These are phyloP conservation scores for Trifolium repens DNA, from an alignment of 306 rosid genomes.

Conservation along the genomic window DNA sequence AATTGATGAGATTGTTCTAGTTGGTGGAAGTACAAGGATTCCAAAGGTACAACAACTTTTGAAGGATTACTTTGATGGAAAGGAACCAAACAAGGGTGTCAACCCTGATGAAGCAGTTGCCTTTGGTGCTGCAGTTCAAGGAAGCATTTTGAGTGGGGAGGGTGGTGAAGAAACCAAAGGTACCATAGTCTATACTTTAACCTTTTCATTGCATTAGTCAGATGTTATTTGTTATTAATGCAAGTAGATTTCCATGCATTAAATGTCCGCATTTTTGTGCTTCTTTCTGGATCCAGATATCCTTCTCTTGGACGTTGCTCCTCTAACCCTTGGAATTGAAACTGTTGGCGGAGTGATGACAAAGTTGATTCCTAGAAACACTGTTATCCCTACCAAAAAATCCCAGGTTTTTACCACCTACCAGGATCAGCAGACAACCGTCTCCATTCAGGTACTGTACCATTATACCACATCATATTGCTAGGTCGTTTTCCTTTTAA, in stretches of 20 bases:
- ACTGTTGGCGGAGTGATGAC: slow-evolving; percentile 99
- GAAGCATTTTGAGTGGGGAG: slow-evolving; percentile 98
- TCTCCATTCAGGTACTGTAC: slow-evolving; percentile 87
- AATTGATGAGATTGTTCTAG: slow-evolving; percentile 93
- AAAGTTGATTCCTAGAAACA: slow-evolving; percentile 96
- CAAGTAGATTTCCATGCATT: background rate
- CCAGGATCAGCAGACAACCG: slow-evolving; percentile 99
- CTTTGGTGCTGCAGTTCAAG: slow-evolving; percentile 97
- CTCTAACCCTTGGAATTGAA: slow-evolving; percentile 98
- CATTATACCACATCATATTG: background rate
- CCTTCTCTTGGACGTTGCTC: slow-evolving; percentile 97
- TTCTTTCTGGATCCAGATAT: slow-evolving; percentile 58
- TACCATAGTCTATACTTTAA: slow-evolving; percentile 26
- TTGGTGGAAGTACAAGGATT: slow-evolving; percentile 98
- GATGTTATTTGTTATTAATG: background rate
- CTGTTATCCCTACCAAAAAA: slow-evolving; percentile 98
- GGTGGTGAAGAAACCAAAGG: slow-evolving; percentile 99
- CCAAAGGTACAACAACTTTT: slow-evolving; percentile 96
- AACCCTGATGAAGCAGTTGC: slow-evolving; percentile 99
- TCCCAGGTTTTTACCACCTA: slow-evolving; percentile 99
- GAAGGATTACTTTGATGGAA: slow-evolving; percentile 92
- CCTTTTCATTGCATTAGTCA: background rate
- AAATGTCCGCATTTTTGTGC: background rate
- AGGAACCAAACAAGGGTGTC: slow-evolving; percentile 99
- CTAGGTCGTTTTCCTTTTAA: background rate